Evolutionary conservation across 257 asterid genomes (phyloP), one percentile per base, ranked within the genome.

Genomic region (Lantana camara): DNA sequence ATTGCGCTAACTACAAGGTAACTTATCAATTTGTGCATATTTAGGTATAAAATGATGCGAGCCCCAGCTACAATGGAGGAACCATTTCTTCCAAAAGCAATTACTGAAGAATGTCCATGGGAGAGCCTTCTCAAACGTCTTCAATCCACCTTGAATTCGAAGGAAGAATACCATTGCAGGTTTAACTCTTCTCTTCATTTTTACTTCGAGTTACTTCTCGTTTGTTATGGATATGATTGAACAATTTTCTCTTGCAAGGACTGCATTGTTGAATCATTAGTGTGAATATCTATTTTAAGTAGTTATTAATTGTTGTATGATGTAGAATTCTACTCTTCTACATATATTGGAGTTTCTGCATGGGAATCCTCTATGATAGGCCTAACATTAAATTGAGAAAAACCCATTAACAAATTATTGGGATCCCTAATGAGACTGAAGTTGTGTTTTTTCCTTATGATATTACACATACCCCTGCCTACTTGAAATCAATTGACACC

Each of bases 121-220:
- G 99, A 93, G 49, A 84, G 66, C 70, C 91, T 93, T 58, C 97
- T 96, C 23, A 93, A 90, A 80, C 89, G 99, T 69, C 97, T 93
- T 71, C 99, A 93, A 67, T 79, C 99, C 60, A 82, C 80, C 56
- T 71, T 93, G 72, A 87, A 76, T 77, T 85, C 99, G 62, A 85
- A 75, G 75, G 99, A 93, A 30, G 99, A 93, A 83, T 93, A 97
- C 97, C 91, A 93, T 51, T 82, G 89, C 63, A 85, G 97, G 99
- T 93, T 56, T 50, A 10, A 12, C 30, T 12, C 37, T 3, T 51
- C 45, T 52, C 52, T 16, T 67, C 35, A 53, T 7, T 14, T 30
- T 30, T 58, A 30, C n/a, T 22, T 30, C 20, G 27, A 17, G 13
- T 15, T 53, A 13, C 3, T 0, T n/a, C 13, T 59, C 47, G 7